Conservation (phyloP, 352 stramenopile genomes). For the Globisporangium radiosum region DNA sequence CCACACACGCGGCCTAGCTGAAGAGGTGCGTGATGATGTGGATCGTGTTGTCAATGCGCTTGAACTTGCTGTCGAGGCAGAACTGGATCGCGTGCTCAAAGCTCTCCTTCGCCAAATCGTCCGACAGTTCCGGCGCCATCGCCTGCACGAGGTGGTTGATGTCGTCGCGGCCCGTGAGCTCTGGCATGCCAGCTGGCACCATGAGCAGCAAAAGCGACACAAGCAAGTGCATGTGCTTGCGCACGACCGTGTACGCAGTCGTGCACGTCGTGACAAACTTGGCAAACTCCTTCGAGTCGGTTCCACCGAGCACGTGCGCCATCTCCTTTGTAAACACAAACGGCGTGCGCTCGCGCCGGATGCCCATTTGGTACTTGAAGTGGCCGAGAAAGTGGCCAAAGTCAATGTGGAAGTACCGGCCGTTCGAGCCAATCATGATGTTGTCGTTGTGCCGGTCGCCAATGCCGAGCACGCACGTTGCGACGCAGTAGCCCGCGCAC, state of each 20-base stretch:
- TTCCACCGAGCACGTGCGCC: conserved; percentile 78
- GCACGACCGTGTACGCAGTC: conserved; percentile 66
- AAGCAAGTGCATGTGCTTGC: conserved; percentile 84
- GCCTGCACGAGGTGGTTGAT: conserved; percentile 84
- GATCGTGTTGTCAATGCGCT: conserved; percentile 85
- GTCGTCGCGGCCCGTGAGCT: conserved; percentile 71
- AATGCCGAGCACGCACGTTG: conserved; percentile 92
- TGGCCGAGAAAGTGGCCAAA: conserved; percentile 85
- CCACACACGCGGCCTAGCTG: conserved; percentile 13
- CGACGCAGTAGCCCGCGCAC: conserved; percentile 57
- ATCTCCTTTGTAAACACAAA: conserved; percentile 89
- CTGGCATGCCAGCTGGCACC: conserved; percentile 84
- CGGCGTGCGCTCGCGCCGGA: conserved; percentile 74
- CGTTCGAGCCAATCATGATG: conserved; percentile 88
- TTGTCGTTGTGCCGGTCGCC: conserved; percentile 95
- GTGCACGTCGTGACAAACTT: conserved; percentile 72
- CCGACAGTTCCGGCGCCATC: conserved; percentile 60
- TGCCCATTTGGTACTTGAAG: conserved; percentile 86
- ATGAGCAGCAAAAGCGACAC: conserved; percentile 81
- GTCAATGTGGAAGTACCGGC: conserved; percentile 88
- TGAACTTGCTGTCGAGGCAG: conserved; percentile 82
- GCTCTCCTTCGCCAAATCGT: conserved; percentile 53
- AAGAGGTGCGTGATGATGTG: conserved; percentile 67
- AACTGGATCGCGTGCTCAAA: conserved; percentile 79
- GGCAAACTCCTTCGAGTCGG: conserved; percentile 60